Base-by-base conservation (phyloP, 129 eudicot genomes). In the Tagetes patula region DNA sequence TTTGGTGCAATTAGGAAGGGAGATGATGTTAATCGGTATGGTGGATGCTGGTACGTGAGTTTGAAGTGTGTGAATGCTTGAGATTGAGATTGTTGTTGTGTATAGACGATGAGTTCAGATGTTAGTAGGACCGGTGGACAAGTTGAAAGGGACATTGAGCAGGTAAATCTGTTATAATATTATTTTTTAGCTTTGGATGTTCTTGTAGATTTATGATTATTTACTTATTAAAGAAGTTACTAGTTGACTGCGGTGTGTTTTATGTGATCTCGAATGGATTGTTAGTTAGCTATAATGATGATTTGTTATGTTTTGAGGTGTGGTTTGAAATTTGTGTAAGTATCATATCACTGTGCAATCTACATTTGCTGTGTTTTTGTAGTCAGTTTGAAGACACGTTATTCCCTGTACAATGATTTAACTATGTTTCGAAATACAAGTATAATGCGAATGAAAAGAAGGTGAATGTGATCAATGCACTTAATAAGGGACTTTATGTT, bases 101-200 rank as follows among this genome's bases (percentile, higher is more conserved):
- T 8, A 33, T 7, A 50, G 74, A 73, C 59, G 56, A 82, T 77
- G 82, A 77, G 81, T 71, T 82, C 82, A 59, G 85, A 82, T 82
- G 82, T 50, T 72, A 77, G 65, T 47, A 77, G 85, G 74, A 68
- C 79, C 20, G 85, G 82, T 45, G 85, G 82, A 1, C 85, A 82
- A 60, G 85, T 72, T 31, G 85, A 82, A 82, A 37, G 85, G 34
- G 85, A 82, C 53, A 72, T 82, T 37, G 85, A 82, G 77, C 85
- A 82, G 85, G 85, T 82, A 72, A 38, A 61, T 55, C 27, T 9
- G 5, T 54, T 46, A 34, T 27, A 34, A 56, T 34, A 2, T 12
- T 34, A 2, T 12, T 0, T 0, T 36, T 37, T 61, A 27, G 11
- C 27, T 3, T 61, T 61, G n/a, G 40, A 58, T 58, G n/a, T 58